phyloP scores from a whole-genome alignment of 2,329 filamentous ascomycete species.

The Ophiocordyceps camponoti-saundersi region DNA sequence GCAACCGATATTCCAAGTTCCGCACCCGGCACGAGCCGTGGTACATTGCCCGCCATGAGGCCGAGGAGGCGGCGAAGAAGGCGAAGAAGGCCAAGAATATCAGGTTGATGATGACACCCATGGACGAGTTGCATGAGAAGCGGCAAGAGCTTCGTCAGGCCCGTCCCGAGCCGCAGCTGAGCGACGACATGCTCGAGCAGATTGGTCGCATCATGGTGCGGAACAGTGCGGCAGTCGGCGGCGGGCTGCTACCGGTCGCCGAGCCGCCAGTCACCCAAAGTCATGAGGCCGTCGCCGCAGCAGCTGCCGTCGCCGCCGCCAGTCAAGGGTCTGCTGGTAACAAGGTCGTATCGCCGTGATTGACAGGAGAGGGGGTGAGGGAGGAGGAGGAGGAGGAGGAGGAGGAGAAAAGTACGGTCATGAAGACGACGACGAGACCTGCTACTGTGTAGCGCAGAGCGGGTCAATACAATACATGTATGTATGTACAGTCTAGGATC shows the following conservation, averaged over 20 bases:
- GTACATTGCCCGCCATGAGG: slow-evolving; percentile 48
- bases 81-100: slow-evolving; percentile 15
- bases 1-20: slow-evolving; percentile 69
- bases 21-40: slow-evolving; percentile 63
- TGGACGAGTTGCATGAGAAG: slow-evolving; percentile 41
- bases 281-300: no score
- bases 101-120: slow-evolving; percentile 32
- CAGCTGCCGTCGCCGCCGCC: no score
- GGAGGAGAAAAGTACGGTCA: background rate
- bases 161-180: slow-evolving; percentile 36
- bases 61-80: slow-evolving; percentile 30
- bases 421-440: no score
- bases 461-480: no score
- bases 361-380: background rate
- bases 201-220: slow-evolving; percentile 43
- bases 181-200: slow-evolving; percentile 41
- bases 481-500: no score
- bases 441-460: no score
- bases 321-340: background rate
- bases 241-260: background rate
- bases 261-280: no score
- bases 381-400: no score
- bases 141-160: slow-evolving; percentile 32
- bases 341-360: no score
- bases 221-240: slow-evolving; percentile 23